Conservation (phyloP, 257 asterid genomes). For the Fraxinus quadrangulata region DNA sequence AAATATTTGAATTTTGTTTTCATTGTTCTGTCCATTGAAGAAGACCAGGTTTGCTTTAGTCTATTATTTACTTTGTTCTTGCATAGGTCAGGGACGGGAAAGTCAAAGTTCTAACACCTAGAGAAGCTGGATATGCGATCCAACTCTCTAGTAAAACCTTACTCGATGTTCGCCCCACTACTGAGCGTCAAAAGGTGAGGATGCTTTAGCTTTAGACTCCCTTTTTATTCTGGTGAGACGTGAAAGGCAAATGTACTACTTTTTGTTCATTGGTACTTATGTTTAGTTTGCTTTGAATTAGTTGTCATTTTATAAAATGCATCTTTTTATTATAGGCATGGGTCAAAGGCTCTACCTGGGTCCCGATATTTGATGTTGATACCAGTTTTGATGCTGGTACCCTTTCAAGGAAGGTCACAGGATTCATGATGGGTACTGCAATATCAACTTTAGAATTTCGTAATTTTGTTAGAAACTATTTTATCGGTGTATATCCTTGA, state of each 20-base stretch:
- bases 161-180: conserved; percentile 92
- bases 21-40: not conserved
- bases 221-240: not conserved
- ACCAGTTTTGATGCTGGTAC: conserved; percentile 59
- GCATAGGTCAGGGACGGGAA: conserved; percentile 79
- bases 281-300: not conserved
- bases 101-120: conserved; percentile 83
- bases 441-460: not conserved
- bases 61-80: conserved; percentile 14
- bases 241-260: not conserved
- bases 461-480: conserved; percentile 6
- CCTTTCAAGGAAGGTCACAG: conserved; percentile 69
- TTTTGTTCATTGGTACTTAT: conserved; percentile 7
- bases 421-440: conserved; percentile 76
- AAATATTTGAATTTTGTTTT: not conserved
- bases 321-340: conserved; percentile 56
- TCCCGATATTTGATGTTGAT: conserved; percentile 88
- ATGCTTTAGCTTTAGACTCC: not conserved
- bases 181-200: conserved; percentile 73
- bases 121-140: conserved; percentile 97
- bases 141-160: conserved; percentile 76
- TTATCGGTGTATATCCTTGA: conserved; percentile 20
- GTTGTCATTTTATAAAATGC: not conserved
- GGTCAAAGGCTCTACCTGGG: conserved; percentile 90
- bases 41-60: not conserved